phyloP scores from a whole-genome alignment of 2,329 filamentous ascomycete genomes.

The Ceratocystis huliohia region DNA sequence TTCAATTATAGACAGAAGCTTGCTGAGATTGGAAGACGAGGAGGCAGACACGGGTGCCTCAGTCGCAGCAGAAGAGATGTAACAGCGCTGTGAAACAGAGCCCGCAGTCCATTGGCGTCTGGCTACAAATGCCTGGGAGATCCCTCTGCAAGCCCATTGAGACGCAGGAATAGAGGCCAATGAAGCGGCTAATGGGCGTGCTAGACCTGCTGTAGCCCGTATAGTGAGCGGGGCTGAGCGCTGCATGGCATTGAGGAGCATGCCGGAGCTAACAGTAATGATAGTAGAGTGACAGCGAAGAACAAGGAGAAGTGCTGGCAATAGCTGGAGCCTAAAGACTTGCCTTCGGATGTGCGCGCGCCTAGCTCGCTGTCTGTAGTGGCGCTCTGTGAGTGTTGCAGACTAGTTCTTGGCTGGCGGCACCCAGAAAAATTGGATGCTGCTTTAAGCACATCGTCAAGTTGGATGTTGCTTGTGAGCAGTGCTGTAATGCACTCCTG shows the following conservation, averaged over 20 bases:
- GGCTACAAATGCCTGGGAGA: not conserved
- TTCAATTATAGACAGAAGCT: slow-evolving; percentile 33
- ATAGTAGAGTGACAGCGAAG: not conserved
- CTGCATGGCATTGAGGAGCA: slow-evolving; percentile 1
- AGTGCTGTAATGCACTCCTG: not conserved
- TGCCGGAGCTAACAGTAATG: not conserved
- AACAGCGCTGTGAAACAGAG: not conserved
- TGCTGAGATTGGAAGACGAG: slow-evolving; percentile 30
- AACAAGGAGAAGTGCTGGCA: not conserved
- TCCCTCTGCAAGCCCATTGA: not conserved
- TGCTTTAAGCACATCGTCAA: slow-evolving; percentile 3
- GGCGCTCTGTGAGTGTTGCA: not conserved
- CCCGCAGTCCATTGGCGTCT: not conserved
- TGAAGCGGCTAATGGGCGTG: not conserved
- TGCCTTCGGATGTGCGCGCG: no score
- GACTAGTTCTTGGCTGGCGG: not conserved
- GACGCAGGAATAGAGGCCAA: not conserved
- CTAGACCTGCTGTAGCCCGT: not conserved
- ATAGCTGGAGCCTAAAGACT: not conserved
- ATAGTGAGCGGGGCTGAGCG: slow-evolving; percentile 6
- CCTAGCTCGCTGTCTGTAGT: not conserved
- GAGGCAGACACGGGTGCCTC: slow-evolving; percentile 9
- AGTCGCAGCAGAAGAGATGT: not conserved
- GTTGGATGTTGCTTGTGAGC: not conserved
- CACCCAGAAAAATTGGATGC: not conserved